Evolutionary conservation across 169 alveolate genomes (phyloP), one percentile per base, ranked within the genome.

Genomic region (Eimeria maxima): DNA sequence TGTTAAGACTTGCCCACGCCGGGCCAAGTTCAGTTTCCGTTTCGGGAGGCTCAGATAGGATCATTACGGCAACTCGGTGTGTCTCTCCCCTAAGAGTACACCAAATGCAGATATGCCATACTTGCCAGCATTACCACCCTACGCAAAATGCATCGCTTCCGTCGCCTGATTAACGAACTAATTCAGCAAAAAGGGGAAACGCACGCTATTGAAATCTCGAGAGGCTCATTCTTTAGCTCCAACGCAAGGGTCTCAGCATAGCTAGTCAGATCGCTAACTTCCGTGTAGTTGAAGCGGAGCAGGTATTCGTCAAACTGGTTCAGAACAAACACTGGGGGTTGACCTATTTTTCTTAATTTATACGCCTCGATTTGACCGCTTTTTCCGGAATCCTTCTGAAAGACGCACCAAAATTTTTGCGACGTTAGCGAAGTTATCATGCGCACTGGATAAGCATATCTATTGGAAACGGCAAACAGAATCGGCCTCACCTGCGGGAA

Each of bases 281-380:
- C 95, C 50, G 95, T 80, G 92, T 92, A 92, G 73, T 92, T 92
- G 74, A 92, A 92, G 55, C 95, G 90, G 42, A 92, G 65, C 57
- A 92, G 71, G 24, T 38, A 92, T 13, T 78, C 95, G 44, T 57
- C 78, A 71, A 92, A 92, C 38, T 91, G 95, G 18, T 92, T 78
- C 44, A 92, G 71, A 57, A 78, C 80, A 27, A 92, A 50, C 42
- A 92, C 81, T 2, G 83, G 81, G 22, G 93, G 65, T 8, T 87
- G 81, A 45, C 42, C 53, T 67, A 4, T 45, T 10, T n/a, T 78
- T 20, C 24, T 50, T 50, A 42, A 16, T 22, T 6, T 45, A 22
- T 44, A 11, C 3, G 42, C 45, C 18, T 47, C 65, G 3, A 45
- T 38, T 13, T 47, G 88, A 47, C 67, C 88, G 14, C 11, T 47